These are phyloP conservation scores for Colletotrichum acutatum DNA, from an alignment of 2,329 filamentous ascomycete genomes.

Conservation along the genomic window DNA sequence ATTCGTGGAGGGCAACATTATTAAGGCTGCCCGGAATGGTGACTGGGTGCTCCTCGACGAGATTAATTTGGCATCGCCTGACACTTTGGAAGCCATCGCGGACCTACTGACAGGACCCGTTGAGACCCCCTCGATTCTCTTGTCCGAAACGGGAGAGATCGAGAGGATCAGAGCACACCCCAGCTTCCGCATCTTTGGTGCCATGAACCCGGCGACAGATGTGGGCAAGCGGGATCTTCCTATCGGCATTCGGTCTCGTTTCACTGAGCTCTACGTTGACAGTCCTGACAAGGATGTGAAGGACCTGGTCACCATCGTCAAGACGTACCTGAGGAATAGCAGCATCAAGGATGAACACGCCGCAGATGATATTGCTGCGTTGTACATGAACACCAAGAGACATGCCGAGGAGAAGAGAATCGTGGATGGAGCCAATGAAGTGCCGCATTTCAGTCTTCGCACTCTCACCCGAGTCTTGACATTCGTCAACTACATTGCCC, in stretches of 20 bases:
- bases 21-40: constrained; percentile 94
- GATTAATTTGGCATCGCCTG: constrained; percentile 94
- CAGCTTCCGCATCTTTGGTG: constrained; percentile 94
- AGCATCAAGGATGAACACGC: constrained; percentile 78
- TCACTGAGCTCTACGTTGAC: constrained; percentile 94
- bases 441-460: constrained; percentile 95
- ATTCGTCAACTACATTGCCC: constrained; percentile 87
- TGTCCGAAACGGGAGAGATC: constrained; percentile 94
- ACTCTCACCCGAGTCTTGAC: constrained; percentile 90
- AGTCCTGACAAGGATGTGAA: constrained; percentile 89
- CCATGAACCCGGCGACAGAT: constrained; percentile 99
- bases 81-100: constrained; percentile 93
- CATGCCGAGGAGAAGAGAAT: constrained; percentile 84
- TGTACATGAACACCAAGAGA: constrained; percentile 89
- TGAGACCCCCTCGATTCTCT: constrained; percentile 81
- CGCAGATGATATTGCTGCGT: constrained; percentile 81
- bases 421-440: constrained; percentile 94
- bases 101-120: constrained; percentile 83
- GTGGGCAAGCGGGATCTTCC: constrained; percentile 95
- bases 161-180: constrained; percentile 90
- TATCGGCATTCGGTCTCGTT: constrained; percentile 86
- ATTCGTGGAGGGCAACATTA: constrained; percentile 95
- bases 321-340: constrained; percentile 82
- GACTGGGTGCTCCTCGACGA: constrained; percentile 98
- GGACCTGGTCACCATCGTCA: constrained; percentile 88